phyloP scores from a whole-genome alignment of 1,139 yeast genomes.

The Hemisphaericaspora xylanilytica region DNA sequence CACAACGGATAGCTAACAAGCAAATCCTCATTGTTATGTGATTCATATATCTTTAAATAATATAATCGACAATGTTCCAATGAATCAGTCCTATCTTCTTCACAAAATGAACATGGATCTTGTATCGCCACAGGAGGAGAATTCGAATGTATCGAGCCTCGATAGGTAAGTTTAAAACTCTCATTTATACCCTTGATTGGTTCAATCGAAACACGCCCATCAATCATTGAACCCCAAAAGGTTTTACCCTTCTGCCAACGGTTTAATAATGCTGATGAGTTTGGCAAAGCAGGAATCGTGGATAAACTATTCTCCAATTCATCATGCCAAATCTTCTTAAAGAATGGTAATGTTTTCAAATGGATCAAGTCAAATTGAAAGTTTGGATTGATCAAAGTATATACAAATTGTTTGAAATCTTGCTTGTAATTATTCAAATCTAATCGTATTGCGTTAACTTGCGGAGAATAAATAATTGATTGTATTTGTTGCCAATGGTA shows the following conservation, averaged over 20 bases:
- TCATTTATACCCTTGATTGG: constrained; percentile 87
- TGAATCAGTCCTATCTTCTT: constrained; percentile 66
- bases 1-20: constrained; percentile 68
- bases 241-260: constrained; percentile 50
- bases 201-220: constrained; percentile 79
- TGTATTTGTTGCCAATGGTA: constrained; percentile 21
- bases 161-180: constrained; percentile 45
- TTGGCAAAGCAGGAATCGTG: constrained; percentile 30
- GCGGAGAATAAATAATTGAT: constrained; percentile 49
- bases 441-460: constrained; percentile 54
- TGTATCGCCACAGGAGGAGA: constrained; percentile 66
- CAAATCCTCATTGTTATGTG: constrained; percentile 26
- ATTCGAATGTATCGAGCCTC: constrained; percentile 10
- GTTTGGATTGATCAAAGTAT: constrained; percentile 32
- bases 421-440: constrained; percentile 48
- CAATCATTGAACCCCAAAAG: constrained; percentile 66
- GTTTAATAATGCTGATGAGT: constrained; percentile 37
- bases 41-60: constrained; percentile 48
- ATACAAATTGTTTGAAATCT: constrained; percentile 42
- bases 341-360: constrained; percentile 57
- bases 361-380: constrained; percentile 38
- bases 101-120: constrained; percentile 79
- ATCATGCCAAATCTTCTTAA: constrained; percentile 64
- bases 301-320: constrained; percentile 69
- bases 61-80: constrained; percentile 78